Base-by-base conservation (phyloP, 2,329 filamentous ascomycete genomes). In the Venturia nashicola region DNA sequence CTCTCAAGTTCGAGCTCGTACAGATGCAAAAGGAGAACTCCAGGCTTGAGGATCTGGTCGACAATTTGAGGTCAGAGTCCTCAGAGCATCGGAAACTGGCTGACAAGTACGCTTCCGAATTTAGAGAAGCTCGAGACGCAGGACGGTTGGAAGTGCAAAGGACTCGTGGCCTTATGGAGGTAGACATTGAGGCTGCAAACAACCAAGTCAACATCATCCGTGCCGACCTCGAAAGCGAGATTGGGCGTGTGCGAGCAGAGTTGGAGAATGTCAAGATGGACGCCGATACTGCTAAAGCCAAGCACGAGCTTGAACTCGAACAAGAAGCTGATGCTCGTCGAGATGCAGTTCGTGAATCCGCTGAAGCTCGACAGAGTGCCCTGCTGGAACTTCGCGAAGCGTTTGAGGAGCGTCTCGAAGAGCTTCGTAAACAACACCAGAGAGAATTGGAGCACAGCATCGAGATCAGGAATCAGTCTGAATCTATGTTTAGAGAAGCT, bases 161-260 rank as follows among this genome's bases (percentile, higher is more conserved):
- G 59, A 90, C 87, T 16, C 88, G 89, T 65, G 84, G 87, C 67
- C 82, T 90, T 5, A 81, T 96, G 79, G 88, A 96, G 73, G 82
- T 83, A 14, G 90, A 97, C 71, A 79, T 97, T 42, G 91, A 96
- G 65, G 81, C 85, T 46, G 89, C 92, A 61, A 94, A 92, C 71
- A 86, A 90, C 72, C 88, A 96, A 70, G 88, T 93, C 74, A 93
- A 95, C 70, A 83, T 88, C 63, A 86, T 93, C 36, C 88, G 91
- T 62, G 85, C 88, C 59, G 88, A 93, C 70, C 83, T 95, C 12
- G 91, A 96, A 72, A 86, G 87, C 65, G 89, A 96, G 72, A 83
- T 94, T 65, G 76, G 81, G 34, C 86, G 86, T 69, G 77, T 91
- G 36, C 86, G 90, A 62, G 78, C 82, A 23, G 89, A 96, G 72